Percentiles rank a stretch among this genome's conserved stretches.
These are phyloP conservation scores for Luvunga scandens DNA, from an alignment of 345 rosid species.

Conservation along the genomic window DNA sequence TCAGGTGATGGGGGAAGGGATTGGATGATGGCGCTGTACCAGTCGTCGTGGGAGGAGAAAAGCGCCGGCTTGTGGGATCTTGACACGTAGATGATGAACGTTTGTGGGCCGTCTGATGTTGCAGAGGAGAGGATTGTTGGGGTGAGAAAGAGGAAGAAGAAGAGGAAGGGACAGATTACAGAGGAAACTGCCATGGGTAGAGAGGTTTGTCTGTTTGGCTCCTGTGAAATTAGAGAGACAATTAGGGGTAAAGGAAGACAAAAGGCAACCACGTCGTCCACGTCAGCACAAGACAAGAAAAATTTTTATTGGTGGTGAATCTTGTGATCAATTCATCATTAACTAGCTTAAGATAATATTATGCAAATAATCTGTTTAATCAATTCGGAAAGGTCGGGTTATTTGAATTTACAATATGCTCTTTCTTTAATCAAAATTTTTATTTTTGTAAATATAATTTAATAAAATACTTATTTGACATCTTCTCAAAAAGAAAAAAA, in stretches of 20 bases:
- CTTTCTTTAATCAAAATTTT: no score
- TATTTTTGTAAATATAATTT: no score
- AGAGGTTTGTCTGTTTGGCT: not conserved
- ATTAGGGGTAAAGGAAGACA: not conserved
- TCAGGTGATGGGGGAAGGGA: conserved; percentile 57
- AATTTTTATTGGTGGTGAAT: not conserved
- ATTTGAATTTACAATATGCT: no score
- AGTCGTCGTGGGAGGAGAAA: conserved; percentile 55
- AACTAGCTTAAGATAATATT: no score
- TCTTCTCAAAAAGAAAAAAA: no score
- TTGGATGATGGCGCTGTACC: conserved; percentile 61
- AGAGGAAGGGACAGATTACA: conserved; percentile 7
- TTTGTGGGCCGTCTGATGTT: conserved; percentile 30
- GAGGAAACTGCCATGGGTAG: conserved; percentile 21
- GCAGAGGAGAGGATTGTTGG: not conserved
- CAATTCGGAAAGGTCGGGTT: no score
- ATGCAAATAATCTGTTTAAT: no score
- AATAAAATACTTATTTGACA: no score
- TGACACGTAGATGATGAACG: conserved; percentile 65
- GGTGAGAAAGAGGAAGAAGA: conserved; percentile 27
- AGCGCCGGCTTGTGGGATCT: conserved; percentile 60
- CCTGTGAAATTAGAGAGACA: conserved; percentile 19
- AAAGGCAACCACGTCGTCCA: conserved; percentile 4
- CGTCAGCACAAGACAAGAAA: not conserved
- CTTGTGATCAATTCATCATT: not conserved